A percentile compares a stretch with the other conserved stretches of the same genome.
Conservation (phyloP, 75 land plant genomes). For the Adiantum capillusveneris region DNA sequence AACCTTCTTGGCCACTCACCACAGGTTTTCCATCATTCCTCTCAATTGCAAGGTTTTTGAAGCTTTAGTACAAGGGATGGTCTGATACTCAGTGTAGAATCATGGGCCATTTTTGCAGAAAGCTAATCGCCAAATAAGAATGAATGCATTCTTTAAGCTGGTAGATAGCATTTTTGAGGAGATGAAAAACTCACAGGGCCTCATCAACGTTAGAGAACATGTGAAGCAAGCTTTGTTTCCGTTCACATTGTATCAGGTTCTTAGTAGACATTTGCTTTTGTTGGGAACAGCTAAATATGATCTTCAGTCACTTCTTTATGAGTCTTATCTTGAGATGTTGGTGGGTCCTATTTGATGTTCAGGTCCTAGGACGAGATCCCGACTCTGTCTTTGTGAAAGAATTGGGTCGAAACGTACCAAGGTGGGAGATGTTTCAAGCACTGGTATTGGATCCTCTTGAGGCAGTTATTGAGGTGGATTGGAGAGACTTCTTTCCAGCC, state of each 20-base stretch:
- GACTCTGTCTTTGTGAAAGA: conserved; percentile 68
- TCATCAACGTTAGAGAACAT: conserved; percentile 30
- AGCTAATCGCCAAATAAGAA: conserved; percentile 32
- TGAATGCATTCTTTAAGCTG: conserved; percentile 29
- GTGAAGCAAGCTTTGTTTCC: conserved; percentile 54
- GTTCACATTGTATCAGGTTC: conserved; percentile 52
- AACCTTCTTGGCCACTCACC: conserved; percentile 54
- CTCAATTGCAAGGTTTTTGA: too few species aligned
- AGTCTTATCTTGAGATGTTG: too few species aligned
- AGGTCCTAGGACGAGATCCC: conserved; percentile 66
- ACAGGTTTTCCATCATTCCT: too few species aligned
- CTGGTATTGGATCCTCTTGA: conserved; percentile 66
- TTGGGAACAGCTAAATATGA: too few species aligned
- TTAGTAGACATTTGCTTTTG: too few species aligned
- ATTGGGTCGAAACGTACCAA: conserved; percentile 42
- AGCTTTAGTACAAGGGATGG: too few species aligned
- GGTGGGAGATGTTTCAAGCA: conserved; percentile 43
- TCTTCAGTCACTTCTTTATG: too few species aligned
- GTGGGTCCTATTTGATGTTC: too few species aligned
- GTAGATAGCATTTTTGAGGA: conserved; percentile 28
- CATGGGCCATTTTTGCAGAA: conserved; percentile 51
- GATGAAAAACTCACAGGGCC: conserved; percentile 13
- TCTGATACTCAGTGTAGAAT: too few species aligned
- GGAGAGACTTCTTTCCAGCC: conserved; percentile 97
- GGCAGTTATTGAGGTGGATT: conserved; percentile 83